Evolutionary conservation across 768 basidiomycete species (phyloP).

Genomic region (Boletus tylopilopsis): DNA sequence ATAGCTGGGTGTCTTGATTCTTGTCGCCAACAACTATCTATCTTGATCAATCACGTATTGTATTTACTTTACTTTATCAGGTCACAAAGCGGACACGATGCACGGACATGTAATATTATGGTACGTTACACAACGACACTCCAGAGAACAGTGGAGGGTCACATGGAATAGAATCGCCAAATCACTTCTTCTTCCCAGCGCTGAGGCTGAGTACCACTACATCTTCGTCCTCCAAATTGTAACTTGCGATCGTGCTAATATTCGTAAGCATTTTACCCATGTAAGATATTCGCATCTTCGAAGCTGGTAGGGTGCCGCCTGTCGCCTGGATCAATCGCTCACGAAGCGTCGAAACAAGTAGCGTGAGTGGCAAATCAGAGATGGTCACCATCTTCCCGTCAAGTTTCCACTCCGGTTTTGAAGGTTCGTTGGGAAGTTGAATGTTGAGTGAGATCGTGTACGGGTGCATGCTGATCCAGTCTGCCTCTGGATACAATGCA

Average conservation of each 20-base stretch:
- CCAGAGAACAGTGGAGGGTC: neutral
- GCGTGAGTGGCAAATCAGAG: conserved; percentile 76
- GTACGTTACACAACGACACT: conserved; percentile 7
- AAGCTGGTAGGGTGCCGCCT: conserved; percentile 76
- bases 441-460: conserved; percentile 84
- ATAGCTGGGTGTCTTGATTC: conserved; percentile 5
- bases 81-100: conserved; percentile 6
- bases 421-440: conserved; percentile 77
- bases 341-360: conserved; percentile 84
- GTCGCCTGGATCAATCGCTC: conserved; percentile 82
- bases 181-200: conserved; percentile 69
- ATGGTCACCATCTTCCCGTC: conserved; percentile 77
- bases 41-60: conserved; percentile 17
- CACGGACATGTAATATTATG: conserved; percentile 12
- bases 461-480: conserved; percentile 91
- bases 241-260: conserved; percentile 74
- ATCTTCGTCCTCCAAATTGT: conserved; percentile 93
- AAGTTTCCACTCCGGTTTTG: conserved; percentile 91
- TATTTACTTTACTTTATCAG: conserved; percentile 20
- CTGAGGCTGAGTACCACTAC: conserved; percentile 71
- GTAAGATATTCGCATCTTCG: conserved; percentile 76
- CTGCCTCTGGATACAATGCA: conserved; percentile 77
- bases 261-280: conserved; percentile 86
- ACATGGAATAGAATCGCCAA: neutral
- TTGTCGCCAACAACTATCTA: conserved; percentile 7